Evolutionary conservation across 1,284 basidiomycete species (phyloP).

Genomic region (Ceratobasidium sp.): DNA sequence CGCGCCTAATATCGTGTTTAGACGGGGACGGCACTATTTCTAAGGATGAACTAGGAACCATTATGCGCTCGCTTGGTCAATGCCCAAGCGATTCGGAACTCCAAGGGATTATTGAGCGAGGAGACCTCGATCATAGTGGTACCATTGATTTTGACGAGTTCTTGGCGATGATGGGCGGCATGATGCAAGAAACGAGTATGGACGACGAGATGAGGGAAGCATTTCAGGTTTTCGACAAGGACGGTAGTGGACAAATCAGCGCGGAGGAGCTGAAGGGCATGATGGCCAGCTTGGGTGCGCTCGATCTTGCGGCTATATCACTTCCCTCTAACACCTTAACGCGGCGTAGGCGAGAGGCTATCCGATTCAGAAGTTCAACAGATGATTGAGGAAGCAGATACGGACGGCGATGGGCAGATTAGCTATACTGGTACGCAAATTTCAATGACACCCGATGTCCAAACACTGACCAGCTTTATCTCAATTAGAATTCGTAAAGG

Average conservation of each 20-base stretch:
- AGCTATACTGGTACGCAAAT: constrained; percentile 53
- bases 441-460: neutral
- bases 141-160: constrained; percentile 73
- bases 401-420: constrained; percentile 63
- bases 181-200: constrained; percentile 73
- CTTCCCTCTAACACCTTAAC: constrained; percentile 29
- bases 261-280: constrained; percentile 69
- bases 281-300: constrained; percentile 63
- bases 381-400: constrained; percentile 65
- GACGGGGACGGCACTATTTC: constrained; percentile 47
- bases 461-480: neutral
- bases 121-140: constrained; percentile 72
- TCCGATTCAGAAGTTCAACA: constrained; percentile 63
- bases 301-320: constrained; percentile 12
- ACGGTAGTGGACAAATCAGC: constrained; percentile 72
- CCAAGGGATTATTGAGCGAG: constrained; percentile 65
- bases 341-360: constrained; percentile 59
- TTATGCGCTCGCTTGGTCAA: constrained; percentile 74
- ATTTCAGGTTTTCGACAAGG: constrained; percentile 76
- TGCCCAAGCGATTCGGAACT: constrained; percentile 74
- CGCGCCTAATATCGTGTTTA: neutral
- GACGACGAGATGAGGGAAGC: constrained; percentile 75
- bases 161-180: constrained; percentile 73
- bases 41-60: constrained; percentile 68
- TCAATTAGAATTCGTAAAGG: constrained; percentile 44